Evolutionary conservation across 768 basidiomycete genomes (phyloP).

Genomic region (Mycena filopes): DNA sequence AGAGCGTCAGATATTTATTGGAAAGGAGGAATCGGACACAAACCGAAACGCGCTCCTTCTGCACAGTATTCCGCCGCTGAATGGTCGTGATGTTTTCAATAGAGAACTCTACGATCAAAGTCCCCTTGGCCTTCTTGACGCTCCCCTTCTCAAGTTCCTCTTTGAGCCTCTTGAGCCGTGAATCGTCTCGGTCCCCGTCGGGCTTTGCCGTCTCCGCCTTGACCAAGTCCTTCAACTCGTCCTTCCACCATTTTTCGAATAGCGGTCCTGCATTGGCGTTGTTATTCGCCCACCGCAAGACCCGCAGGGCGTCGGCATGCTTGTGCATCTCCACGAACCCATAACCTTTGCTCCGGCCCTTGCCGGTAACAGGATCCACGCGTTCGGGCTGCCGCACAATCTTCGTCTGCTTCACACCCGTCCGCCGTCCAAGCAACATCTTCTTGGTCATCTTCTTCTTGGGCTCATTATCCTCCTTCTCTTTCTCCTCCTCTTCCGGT

Average conservation of each 20-base stretch:
- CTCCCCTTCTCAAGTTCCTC: constrained; percentile 54
- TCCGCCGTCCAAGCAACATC: constrained; percentile 42
- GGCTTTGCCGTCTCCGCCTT: constrained; percentile 59
- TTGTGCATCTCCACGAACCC: constrained; percentile 92
- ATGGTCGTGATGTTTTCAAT: constrained; percentile 95
- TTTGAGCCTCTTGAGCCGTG: constrained; percentile 65
- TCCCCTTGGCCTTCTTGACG: constrained; percentile 55
- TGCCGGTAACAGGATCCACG: constrained; percentile 88
- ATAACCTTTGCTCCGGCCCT: constrained; percentile 92
- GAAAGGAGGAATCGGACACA: constrained; percentile 16
- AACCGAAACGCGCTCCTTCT: constrained; percentile 50
- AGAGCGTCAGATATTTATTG: constrained; percentile 6
- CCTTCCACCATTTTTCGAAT: constrained; percentile 87
- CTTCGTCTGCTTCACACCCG: constrained; percentile 87
- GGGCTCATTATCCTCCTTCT: constrained; percentile 39
- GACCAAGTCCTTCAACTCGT: constrained; percentile 72
- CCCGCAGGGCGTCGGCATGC: constrained; percentile 91
- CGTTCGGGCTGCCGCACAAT: constrained; percentile 90
- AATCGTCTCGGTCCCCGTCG: constrained; percentile 62
- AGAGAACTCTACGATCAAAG: constrained; percentile 92
- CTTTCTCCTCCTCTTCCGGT: constrained; percentile 37
- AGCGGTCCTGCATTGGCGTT: constrained; percentile 73
- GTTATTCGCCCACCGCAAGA: constrained; percentile 95
- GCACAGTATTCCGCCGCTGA: constrained; percentile 71
- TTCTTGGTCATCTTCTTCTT: constrained; percentile 39